Evolutionary conservation across 2,329 filamentous ascomycete genomes (phyloP), one percentile per base, ranked within the genome.

Genomic region (Aureobasidium sp.): DNA sequence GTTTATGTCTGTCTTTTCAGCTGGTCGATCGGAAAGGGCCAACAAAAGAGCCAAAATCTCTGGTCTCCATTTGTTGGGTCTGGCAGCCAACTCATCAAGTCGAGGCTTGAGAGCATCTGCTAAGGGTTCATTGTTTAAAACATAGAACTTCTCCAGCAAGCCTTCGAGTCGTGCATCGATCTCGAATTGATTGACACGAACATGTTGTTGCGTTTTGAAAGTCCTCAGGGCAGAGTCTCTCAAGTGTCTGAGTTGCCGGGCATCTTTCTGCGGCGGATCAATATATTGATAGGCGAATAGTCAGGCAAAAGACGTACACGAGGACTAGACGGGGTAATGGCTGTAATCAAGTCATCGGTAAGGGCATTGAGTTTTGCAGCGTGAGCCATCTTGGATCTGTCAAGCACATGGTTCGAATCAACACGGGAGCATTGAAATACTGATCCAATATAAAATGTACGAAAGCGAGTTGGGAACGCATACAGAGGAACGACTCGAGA

Each of bases 141-240:
- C 82, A 36, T 86, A 83, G 68, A 97, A 94, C 68, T 93, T 92
- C 76, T 97, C 94, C 67, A 92, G 87, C 2, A 97, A 79, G 0
- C 79, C 79, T 26, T 72, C 68, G 20, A 75, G 71, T 39, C 67
- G 73, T 2, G 73, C 67, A 46, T 72, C 71, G 34, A 81, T 72
- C n/a, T 78, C 76, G 68, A 81, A 81, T 59, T 79, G 79, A 64
- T 80, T 80, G 1, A 76, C 77, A 37, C 78, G 75, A 51, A 71
- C 73, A 71, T 76, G 75, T 47, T 76, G 74, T 41, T 78, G 71
- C 27, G 74, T 71, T 64, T 72, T 71, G 24, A 79, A 68, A 13
- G 72, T 72, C 59, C 69, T 73, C 24, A 73, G 65, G n/a, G 77
- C 74, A 26, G 72, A 66, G 13, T 77, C 75, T 65, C 70, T 75